phyloP scores from a whole-genome alignment of 1,284 basidiomycete genomes.

The Pseudozyma sp. region DNA sequence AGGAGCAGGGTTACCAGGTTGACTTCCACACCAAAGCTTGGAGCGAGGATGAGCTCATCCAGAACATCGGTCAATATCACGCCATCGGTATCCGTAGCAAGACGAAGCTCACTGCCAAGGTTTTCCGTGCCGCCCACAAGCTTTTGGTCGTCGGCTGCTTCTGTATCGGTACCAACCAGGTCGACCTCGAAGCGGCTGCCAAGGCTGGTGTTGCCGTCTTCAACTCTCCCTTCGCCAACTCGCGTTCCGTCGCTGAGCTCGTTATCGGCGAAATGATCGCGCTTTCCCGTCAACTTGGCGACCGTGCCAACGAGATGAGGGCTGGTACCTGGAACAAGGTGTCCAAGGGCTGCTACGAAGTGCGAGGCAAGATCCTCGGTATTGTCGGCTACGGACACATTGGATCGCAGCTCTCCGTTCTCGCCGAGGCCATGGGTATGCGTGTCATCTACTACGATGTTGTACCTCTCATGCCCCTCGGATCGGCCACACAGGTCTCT shows the following conservation, averaged over 20 bases:
- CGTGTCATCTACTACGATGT: slow-evolving; percentile 96
- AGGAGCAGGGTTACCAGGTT: slow-evolving; percentile 88
- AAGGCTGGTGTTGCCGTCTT: slow-evolving; percentile 95
- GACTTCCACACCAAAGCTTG: slow-evolving; percentile 89
- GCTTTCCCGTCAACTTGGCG: slow-evolving; percentile 92
- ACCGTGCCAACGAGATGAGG: slow-evolving; percentile 88
- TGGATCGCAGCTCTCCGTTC: slow-evolving; percentile 94
- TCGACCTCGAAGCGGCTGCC: slow-evolving; percentile 86
- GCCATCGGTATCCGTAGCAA: slow-evolving; percentile 97
- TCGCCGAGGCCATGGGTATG: slow-evolving; percentile 96
- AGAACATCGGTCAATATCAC: slow-evolving; percentile 88
- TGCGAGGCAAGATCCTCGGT: slow-evolving; percentile 96
- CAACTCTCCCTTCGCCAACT: slow-evolving; percentile 99
- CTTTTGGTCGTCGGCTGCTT: slow-evolving; percentile 97
- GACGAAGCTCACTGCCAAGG: slow-evolving; percentile 91
- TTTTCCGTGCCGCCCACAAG: slow-evolving; percentile 75
- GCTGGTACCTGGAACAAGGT: slow-evolving; percentile 98
- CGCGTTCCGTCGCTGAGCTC: slow-evolving; percentile 97
- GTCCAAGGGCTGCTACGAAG: slow-evolving; percentile 97
- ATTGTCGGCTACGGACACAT: slow-evolving; percentile 99
- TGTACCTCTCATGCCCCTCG: slow-evolving; percentile 96
- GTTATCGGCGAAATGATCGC: slow-evolving; percentile 94
- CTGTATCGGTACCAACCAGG: slow-evolving; percentile 99
- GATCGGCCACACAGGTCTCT: slow-evolving; percentile 89
- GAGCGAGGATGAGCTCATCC: slow-evolving; percentile 90